A percentile compares a stretch with the other conserved stretches of the same genome.
Evolutionary conservation across 1,284 basidiomycete genomes (phyloP).

Genomic region (Psilocybe mexicana): DNA sequence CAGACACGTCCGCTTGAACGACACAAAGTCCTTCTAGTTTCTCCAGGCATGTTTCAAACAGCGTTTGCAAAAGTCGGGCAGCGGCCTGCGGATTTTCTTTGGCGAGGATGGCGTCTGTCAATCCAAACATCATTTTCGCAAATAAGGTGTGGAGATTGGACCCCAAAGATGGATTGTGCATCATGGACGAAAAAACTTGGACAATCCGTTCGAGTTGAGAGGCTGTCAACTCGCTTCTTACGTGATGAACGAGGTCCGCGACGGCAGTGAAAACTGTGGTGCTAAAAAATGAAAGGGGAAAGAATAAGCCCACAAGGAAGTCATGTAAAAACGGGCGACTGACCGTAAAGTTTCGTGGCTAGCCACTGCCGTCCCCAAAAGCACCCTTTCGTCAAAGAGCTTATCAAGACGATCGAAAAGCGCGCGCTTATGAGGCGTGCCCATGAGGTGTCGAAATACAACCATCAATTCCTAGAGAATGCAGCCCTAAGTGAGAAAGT

Average conservation of each 20-base stretch:
- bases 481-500: slow-evolving; percentile 2
- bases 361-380: slow-evolving; percentile 82
- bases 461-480: slow-evolving; percentile 82
- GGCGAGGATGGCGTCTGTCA: slow-evolving; percentile 80
- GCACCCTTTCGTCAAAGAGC: slow-evolving; percentile 88
- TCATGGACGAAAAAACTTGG: slow-evolving; percentile 83
- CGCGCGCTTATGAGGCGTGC: slow-evolving; percentile 78
- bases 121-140: slow-evolving; percentile 90
- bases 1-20: slow-evolving; percentile 61
- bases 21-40: slow-evolving; percentile 83
- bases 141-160: slow-evolving; percentile 89
- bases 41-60: slow-evolving; percentile 86
- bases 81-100: slow-evolving; percentile 76
- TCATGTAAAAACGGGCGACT: slow-evolving; percentile 19
- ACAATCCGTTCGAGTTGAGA: slow-evolving; percentile 83
- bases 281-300: slow-evolving; percentile 38
- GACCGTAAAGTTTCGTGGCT: slow-evolving; percentile 85
- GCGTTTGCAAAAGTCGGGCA: slow-evolving; percentile 65
- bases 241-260: slow-evolving; percentile 92
- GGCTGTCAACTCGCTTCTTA: slow-evolving; percentile 81
- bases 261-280: slow-evolving; percentile 87
- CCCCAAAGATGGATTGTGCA: slow-evolving; percentile 88
- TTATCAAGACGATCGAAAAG: slow-evolving; percentile 89
- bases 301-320: slow-evolving; percentile 4
- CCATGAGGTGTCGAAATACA: slow-evolving; percentile 90